Evolutionary conservation across 192 early-diverging fungal species (phyloP), one percentile per base, ranked within the genome.

Genomic region (Phycomyces blakesleeanus): DNA sequence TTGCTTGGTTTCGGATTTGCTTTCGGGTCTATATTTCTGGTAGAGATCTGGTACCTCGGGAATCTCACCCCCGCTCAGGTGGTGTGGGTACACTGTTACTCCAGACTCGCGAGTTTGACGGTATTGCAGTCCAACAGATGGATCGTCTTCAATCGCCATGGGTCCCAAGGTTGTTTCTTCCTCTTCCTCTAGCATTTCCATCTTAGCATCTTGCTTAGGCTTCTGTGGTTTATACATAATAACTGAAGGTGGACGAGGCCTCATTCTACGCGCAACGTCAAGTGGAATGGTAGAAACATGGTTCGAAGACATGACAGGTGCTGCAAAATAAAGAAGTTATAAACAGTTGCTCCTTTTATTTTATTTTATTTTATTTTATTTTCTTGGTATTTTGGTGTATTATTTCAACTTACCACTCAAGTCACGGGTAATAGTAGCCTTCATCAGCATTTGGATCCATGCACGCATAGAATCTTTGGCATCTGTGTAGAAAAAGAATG

Each of bases 361-460:
- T n/a, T n/a, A n/a, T n/a, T n/a, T n/a, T n/a, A n/a, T n/a, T n/a
- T n/a, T n/a, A n/a, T n/a, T n/a, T n/a, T n/a, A n/a, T n/a, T n/a
- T n/a, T n/a, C n/a, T n/a, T n/a, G n/a, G n/a, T n/a, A n/a, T n/a
- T n/a, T n/a, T n/a, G n/a, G n/a, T n/a, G n/a, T n/a, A n/a, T n/a
- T n/a, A n/a, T n/a, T 34, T 34, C 2, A 7, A 2, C 40, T 59
- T 68, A 75, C 73, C 59, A 37, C 44, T 67, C 16, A 76, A 71
- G 59, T 85, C 83, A 0, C 83, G 73, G 11, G 74, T 70, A 61
- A 87, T 87, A 0, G 85, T 87, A 2, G 83, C 81, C 63, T 87
- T 87, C 80, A 87, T 83, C 56, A 87, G 59, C 12, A 81, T 76
- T 52, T 81, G 83, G 25, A 85, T 72, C 85, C 85, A 87, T 1